Percentiles rank a stretch among this genome's conserved stretches.
These are phyloP conservation scores for Golubevia pallescens DNA, from an alignment of 1,284 basidiomycete genomes.

Conservation along the genomic window DNA sequence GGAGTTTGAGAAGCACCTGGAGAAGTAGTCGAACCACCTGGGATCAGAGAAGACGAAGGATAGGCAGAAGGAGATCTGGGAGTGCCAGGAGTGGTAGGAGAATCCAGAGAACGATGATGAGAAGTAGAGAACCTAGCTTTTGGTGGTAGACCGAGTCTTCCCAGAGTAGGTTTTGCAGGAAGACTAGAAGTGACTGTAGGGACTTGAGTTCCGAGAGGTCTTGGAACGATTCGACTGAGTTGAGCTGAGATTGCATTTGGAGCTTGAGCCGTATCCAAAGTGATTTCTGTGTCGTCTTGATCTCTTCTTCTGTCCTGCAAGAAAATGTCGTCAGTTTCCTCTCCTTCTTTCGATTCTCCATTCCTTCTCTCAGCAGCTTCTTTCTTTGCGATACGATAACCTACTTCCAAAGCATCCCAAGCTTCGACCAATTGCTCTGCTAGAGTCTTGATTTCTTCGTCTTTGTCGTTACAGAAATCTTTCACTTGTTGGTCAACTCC, in stretches of 20 bases:
- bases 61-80: not conserved
- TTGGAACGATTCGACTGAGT: conserved; percentile 7
- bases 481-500: conserved; percentile 64
- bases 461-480: conserved; percentile 9
- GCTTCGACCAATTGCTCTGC: conserved; percentile 72
- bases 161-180: too few relatives aligned
- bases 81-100: conserved; percentile 13
- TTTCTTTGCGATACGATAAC: conserved; percentile 73
- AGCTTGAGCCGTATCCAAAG: conserved; percentile 35
- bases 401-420: conserved; percentile 78
- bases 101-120: conserved; percentile 1
- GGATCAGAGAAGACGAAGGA: not conserved
- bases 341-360: too few relatives aligned
- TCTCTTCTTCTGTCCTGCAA: conserved; percentile 12
- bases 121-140: not conserved
- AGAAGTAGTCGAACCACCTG: not conserved
- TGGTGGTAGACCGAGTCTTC: too few relatives aligned
- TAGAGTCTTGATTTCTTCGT: conserved; percentile 65
- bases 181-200: too few relatives aligned
- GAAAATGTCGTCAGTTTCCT: too few relatives aligned
- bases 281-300: conserved; percentile 23
- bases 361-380: conserved; percentile 3
- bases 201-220: conserved; percentile 10
- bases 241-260: conserved; percentile 32
- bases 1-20: conserved; percentile 15